Evolutionary conservation across 305 asterid genomes (phyloP).

Genomic region (Plantago coronopus): DNA sequence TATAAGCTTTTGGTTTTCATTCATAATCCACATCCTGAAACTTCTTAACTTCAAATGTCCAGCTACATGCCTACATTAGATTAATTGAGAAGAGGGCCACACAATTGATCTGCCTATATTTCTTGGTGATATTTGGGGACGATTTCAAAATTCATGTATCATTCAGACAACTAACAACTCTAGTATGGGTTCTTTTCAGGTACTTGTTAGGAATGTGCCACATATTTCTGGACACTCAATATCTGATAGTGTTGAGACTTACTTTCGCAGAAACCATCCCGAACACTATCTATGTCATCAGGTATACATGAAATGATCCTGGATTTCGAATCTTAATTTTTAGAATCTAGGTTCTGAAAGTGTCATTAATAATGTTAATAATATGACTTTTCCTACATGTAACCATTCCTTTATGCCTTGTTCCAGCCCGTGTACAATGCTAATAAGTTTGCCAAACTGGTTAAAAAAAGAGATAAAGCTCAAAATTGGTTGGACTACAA

Average conservation of each 20-base stretch:
- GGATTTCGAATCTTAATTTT: background rate
- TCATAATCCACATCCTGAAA: background rate
- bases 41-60: background rate
- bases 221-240: conserved; percentile 59
- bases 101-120: background rate
- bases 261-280: conserved; percentile 74
- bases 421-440: conserved; percentile 72
- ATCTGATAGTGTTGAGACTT: conserved; percentile 64
- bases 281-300: conserved; percentile 91
- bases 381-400: background rate
- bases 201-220: conserved; percentile 85
- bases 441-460: conserved; percentile 69
- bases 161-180: background rate
- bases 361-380: background rate
- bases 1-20: background rate
- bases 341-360: background rate
- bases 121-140: background rate
- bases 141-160: background rate
- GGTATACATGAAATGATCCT: conserved; percentile 37
- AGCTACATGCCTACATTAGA: background rate
- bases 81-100: background rate
- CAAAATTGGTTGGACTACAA: conserved; percentile 86
- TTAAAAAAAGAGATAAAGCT: conserved; percentile 52
- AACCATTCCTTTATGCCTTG: conserved; percentile 13
- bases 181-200: conserved; percentile 41